Percentiles rank a stretch among this genome's conserved stretches.
Evolutionary conservation across 352 stramenopile species (phyloP).

Genomic region (Pythium aphanidermatum): DNA sequence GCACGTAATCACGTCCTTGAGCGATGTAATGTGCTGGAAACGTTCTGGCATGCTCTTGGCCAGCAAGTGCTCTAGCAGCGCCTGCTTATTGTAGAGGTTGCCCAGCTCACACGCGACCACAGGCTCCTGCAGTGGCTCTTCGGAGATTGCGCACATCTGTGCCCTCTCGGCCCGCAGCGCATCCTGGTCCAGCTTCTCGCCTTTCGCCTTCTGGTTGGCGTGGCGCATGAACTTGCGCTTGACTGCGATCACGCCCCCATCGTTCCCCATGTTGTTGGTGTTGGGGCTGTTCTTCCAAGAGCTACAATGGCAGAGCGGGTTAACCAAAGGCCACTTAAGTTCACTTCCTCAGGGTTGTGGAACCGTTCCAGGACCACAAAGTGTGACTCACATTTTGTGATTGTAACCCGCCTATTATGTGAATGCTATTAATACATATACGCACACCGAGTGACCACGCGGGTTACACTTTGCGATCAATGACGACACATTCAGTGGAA

Average conservation of each 20-base stretch:
- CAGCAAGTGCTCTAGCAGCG: slow-evolving; percentile 76
- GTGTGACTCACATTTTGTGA: no score
- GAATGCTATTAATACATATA: no score
- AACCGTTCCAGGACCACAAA: no score
- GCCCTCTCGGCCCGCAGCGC: slow-evolving; percentile 47
- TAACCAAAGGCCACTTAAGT: no score
- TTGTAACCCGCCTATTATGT: no score
- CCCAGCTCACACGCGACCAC: slow-evolving; percentile 86
- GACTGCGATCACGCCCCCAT: slow-evolving; percentile 91
- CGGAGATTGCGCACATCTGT: slow-evolving; percentile 77
- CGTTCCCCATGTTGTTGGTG: slow-evolving; percentile 80
- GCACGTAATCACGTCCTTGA: slow-evolving; percentile 88
- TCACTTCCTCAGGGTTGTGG: no score
- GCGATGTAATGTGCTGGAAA: slow-evolving; percentile 76
- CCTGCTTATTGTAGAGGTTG: slow-evolving; percentile 92
- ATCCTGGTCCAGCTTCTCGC: slow-evolving; percentile 64
- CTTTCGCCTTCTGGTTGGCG: slow-evolving; percentile 62
- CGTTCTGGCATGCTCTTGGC: slow-evolving; percentile 64
- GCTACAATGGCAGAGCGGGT: not conserved
- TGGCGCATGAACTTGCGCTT: slow-evolving; percentile 93
- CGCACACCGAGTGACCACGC: no score
- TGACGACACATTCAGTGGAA: no score
- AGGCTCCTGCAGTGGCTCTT: slow-evolving; percentile 70
- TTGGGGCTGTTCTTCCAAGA: not conserved
- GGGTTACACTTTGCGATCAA: no score